These are phyloP conservation scores for Termitomyces sp. DNA, from an alignment of 768 basidiomycete genomes.

Conservation along the genomic window DNA sequence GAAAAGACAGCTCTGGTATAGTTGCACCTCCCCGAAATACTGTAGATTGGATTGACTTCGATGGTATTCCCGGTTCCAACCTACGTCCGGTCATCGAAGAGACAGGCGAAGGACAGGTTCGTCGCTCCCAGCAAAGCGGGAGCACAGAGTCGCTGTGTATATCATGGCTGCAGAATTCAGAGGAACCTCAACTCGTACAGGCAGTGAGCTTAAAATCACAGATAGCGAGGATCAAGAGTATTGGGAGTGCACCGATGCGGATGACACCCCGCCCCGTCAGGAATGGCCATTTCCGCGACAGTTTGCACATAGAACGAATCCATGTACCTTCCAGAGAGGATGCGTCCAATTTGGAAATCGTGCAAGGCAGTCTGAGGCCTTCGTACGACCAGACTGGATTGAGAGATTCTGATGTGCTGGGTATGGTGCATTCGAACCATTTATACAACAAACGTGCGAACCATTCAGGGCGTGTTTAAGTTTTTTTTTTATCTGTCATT, in stretches of 20 bases:
- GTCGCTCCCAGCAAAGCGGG: background rate
- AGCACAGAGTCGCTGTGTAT: conserved; percentile 13
- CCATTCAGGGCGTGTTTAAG: background rate
- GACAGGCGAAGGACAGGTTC: background rate
- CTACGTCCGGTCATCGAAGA: conserved; percentile 8
- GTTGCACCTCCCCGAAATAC: background rate
- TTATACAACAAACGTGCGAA: background rate
- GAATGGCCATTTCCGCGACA: conserved; percentile 19
- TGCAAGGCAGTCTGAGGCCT: conserved; percentile 20
- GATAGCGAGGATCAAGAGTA: conserved; percentile 31
- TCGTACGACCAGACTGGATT: conserved; percentile 16
- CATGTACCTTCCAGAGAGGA: conserved; percentile 23
- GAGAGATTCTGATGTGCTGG: conserved; percentile 28
- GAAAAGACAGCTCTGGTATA: background rate
- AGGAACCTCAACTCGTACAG: conserved; percentile 8
- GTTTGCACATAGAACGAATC: conserved; percentile 29
- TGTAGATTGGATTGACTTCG: conserved; percentile 13
- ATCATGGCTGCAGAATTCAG: conserved; percentile 16
- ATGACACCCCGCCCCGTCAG: conserved; percentile 28
- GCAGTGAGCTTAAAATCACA: conserved; percentile 12
- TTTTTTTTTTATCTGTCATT: background rate
- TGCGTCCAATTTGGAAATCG: conserved; percentile 18
- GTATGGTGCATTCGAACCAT: background rate
- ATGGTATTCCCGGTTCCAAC: conserved; percentile 5
- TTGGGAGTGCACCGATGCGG: conserved; percentile 32